phyloP scores from a whole-genome alignment of 2,329 filamentous ascomycete species.

The Teratosphaeriaceae sp. region DNA sequence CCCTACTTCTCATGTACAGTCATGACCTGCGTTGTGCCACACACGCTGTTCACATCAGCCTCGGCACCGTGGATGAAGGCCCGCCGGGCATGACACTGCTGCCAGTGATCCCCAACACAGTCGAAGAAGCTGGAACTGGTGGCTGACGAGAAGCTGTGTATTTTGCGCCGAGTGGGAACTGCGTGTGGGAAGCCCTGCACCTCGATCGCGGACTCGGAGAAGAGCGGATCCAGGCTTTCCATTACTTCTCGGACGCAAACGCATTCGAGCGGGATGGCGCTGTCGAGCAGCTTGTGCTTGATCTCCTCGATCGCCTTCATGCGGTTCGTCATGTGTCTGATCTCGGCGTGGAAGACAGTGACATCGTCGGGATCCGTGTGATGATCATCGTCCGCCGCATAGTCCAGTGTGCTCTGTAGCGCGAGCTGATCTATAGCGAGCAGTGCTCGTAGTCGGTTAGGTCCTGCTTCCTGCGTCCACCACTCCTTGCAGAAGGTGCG shows the following conservation, averaged over 20 bases:
- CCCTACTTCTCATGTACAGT: constrained; percentile 3
- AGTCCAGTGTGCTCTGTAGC: background rate
- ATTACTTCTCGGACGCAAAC: constrained; percentile 14
- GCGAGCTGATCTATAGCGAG: background rate
- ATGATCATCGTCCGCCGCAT: constrained; percentile 3
- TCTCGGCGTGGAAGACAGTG: constrained; percentile 8
- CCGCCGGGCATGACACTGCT: constrained; percentile 42
- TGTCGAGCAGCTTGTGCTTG: background rate
- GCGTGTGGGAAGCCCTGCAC: constrained; percentile 16
- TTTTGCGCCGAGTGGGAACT: constrained; percentile 38
- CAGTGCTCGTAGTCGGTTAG: background rate
- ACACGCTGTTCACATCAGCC: constrained; percentile 33
- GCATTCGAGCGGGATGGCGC: constrained; percentile 8
- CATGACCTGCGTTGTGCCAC: too few relatives aligned
- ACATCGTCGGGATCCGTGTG: constrained; percentile 4
- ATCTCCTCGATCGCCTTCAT: constrained; percentile 1
- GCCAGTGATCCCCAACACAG: constrained; percentile 41
- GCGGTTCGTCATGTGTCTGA: constrained; percentile 6
- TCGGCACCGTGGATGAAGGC: constrained; percentile 39
- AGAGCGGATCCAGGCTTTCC: constrained; percentile 8
- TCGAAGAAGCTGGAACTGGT: constrained; percentile 28
- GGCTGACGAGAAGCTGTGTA: constrained; percentile 28
- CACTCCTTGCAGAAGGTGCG: constrained; percentile 1
- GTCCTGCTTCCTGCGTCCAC: background rate
- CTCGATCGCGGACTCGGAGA: background rate